Conservation (phyloP, 176 grass and related monocot species). For the Phoenix dactylifera region DNA sequence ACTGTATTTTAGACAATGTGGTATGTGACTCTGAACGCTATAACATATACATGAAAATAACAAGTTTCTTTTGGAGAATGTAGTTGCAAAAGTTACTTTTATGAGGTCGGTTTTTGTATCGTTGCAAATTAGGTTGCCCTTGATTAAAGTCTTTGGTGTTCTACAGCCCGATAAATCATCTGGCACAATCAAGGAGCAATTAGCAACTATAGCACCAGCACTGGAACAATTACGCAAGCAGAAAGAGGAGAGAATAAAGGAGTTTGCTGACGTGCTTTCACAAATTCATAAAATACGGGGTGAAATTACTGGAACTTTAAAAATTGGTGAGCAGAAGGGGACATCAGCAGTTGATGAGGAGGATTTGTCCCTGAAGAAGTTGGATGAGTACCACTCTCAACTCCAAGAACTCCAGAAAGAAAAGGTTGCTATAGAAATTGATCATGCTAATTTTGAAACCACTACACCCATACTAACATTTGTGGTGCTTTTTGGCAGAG, state of each 20-base stretch:
- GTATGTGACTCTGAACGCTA: too few species aligned
- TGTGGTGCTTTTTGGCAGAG: slow-evolving; percentile 43
- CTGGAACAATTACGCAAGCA: slow-evolving; percentile 55
- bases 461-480: not conserved
- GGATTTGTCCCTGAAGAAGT: slow-evolving; percentile 70
- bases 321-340: slow-evolving; percentile 29
- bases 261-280: slow-evolving; percentile 57
- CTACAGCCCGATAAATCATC: slow-evolving; percentile 71
- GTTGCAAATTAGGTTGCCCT: too few species aligned
- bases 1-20: too few species aligned
- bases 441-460: slow-evolving; percentile 5
- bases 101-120: too few species aligned
- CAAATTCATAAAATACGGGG: slow-evolving; percentile 63
- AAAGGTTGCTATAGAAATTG: slow-evolving; percentile 45
- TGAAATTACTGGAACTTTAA: slow-evolving; percentile 59
- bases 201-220: slow-evolving; percentile 56
- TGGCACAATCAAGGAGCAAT: slow-evolving; percentile 87
- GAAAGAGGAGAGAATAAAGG: slow-evolving; percentile 70
- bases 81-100: too few species aligned
- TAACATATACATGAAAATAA: too few species aligned
- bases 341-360: slow-evolving; percentile 49
- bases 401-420: slow-evolving; percentile 84
- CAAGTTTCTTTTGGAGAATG: too few species aligned
- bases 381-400: slow-evolving; percentile 70
- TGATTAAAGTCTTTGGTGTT: not conserved